phyloP scores from a whole-genome alignment of 75 land plant genomes.

The Larix kaempferi region DNA sequence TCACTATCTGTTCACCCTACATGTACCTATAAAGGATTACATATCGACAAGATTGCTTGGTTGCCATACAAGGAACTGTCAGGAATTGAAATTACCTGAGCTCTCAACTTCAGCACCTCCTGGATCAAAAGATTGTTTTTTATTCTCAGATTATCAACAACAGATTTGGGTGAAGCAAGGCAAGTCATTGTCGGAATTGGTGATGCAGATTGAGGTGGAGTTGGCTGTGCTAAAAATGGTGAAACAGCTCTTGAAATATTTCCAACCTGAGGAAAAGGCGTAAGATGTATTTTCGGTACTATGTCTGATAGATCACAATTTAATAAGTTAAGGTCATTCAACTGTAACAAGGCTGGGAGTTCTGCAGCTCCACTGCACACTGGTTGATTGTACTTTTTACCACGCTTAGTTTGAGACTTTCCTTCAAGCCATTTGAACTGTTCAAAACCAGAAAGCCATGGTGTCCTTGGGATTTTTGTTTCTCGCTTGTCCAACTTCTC shows the following conservation, averaged over 20 bases:
- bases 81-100: constrained; percentile 48
- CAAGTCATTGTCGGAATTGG: constrained; percentile 29
- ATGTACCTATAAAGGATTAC: not conserved
- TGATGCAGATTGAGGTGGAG: constrained; percentile 54
- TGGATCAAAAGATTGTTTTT: constrained; percentile 51
- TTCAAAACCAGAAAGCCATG: constrained; percentile 11
- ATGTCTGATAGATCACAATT: constrained; percentile 19
- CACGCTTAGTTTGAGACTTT: constrained; percentile 24
- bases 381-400: constrained; percentile 14
- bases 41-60: not conserved
- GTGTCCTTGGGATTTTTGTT: constrained; percentile 11
- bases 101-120: constrained; percentile 46
- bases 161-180: constrained; percentile 29
- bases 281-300: constrained; percentile 21
- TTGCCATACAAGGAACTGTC: not conserved
- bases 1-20: not conserved
- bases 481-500: constrained; percentile 24
- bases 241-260: constrained; percentile 52
- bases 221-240: constrained; percentile 50
- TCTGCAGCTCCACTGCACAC: not conserved
- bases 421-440: constrained; percentile 17
- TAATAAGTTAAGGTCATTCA: constrained; percentile 10
- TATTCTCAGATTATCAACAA: constrained; percentile 44
- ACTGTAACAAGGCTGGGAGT: constrained; percentile 10
- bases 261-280: not conserved